These are phyloP conservation scores for Monoraphidium neglectum DNA, from an alignment of 139 green algal genomes.

Conservation along the genomic window DNA sequence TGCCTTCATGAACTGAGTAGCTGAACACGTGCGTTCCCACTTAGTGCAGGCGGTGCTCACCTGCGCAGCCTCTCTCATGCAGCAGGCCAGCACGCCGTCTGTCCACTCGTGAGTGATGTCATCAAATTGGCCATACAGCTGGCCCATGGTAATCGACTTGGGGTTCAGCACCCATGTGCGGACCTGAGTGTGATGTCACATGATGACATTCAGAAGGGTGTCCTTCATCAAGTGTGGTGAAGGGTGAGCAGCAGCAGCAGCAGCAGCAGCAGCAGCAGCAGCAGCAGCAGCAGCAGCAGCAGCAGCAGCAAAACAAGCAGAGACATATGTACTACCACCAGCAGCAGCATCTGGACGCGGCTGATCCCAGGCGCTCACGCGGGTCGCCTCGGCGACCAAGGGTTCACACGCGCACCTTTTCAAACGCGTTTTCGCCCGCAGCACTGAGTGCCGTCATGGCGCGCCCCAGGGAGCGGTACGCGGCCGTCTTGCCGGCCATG, in stretches of 20 bases:
- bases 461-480: slow-evolving; percentile 53
- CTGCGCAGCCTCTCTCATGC: slow-evolving; percentile 82
- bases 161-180: slow-evolving; percentile 49
- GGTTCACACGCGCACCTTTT: slow-evolving; percentile 22
- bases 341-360: too few species aligned
- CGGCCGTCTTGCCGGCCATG: slow-evolving; percentile 79
- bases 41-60: slow-evolving; percentile 74
- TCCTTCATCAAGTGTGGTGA: too few species aligned
- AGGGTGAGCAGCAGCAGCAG: too few species aligned
- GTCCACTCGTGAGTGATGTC: slow-evolving; percentile 81
- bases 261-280: too few species aligned
- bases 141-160: slow-evolving; percentile 84
- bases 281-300: too few species aligned
- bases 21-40: background rate
- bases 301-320: too few species aligned
- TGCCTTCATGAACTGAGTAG: background rate
- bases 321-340: too few species aligned
- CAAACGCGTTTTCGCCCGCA: slow-evolving; percentile 7
- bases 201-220: too few species aligned
- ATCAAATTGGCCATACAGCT: slow-evolving; percentile 89
- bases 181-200: too few species aligned
- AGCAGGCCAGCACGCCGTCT: slow-evolving; percentile 81
- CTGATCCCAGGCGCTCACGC: too few species aligned
- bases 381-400: too few species aligned
- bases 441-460: slow-evolving; percentile 31